phyloP scores from a whole-genome alignment of 805 yeast species.

The Jamesozyma spencerorum region DNA sequence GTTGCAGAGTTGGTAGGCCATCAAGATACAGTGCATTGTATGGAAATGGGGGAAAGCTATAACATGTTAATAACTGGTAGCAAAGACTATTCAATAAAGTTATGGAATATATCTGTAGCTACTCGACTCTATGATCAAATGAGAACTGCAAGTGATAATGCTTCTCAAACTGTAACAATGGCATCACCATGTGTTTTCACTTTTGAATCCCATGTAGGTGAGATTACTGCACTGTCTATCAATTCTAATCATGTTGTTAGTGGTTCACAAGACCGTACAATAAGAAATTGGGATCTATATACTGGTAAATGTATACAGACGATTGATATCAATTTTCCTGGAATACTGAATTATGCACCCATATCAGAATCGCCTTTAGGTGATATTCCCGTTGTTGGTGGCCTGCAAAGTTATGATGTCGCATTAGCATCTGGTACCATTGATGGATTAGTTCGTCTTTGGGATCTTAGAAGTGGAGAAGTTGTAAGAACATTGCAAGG shows the following conservation, averaged over 20 bases:
- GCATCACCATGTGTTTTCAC: constrained; percentile 33
- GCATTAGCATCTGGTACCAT: constrained; percentile 73
- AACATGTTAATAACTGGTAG: constrained; percentile 43
- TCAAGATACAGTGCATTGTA: constrained; percentile 44
- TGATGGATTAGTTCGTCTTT: constrained; percentile 64
- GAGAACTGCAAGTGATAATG: constrained; percentile 1
- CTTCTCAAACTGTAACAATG: background rate
- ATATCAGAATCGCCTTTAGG: constrained; percentile 1
- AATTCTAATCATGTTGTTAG: constrained; percentile 47
- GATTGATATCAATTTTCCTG: constrained; percentile 42
- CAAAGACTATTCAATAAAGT: constrained; percentile 49
- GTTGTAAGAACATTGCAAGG: constrained; percentile 54
- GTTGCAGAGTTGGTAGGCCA: constrained; percentile 53
- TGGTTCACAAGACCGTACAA: constrained; percentile 63
- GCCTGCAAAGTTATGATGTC: constrained; percentile 63
- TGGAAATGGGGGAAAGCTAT: constrained; percentile 47
- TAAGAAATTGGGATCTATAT: constrained; percentile 65
- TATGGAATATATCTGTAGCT: constrained; percentile 45
- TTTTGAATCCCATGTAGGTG: constrained; percentile 59
- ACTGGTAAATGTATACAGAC: constrained; percentile 63
- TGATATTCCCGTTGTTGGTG: constrained; percentile 44
- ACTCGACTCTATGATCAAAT: constrained; percentile 13
- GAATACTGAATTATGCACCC: constrained; percentile 1
- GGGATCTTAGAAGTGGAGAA: constrained; percentile 69
- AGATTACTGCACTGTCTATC: constrained; percentile 52